Evolutionary conservation across 352 stramenopile species (phyloP).

Genomic region (Globisporangium mamillatum): DNA sequence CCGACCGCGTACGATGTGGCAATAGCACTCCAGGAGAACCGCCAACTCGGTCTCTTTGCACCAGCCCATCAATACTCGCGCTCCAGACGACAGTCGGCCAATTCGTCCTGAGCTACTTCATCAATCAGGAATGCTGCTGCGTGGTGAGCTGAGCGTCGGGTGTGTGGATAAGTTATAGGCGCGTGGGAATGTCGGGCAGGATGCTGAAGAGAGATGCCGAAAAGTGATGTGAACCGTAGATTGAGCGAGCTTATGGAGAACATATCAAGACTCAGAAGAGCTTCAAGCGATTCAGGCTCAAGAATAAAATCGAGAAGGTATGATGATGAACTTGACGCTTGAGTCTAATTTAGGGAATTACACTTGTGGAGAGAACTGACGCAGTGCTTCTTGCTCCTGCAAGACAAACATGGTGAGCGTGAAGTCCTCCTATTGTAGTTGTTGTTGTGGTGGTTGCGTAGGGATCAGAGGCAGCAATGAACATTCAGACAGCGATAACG

Average conservation of each 20-base stretch:
- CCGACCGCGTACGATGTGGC: conserved; percentile 74
- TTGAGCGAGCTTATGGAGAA: background rate
- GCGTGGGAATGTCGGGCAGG: background rate
- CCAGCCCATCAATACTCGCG: conserved; percentile 15
- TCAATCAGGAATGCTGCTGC: background rate
- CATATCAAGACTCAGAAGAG: background rate
- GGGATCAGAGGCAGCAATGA: conserved; percentile 11
- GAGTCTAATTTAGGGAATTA: background rate
- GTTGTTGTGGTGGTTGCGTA: conserved; percentile 4
- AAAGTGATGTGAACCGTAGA: background rate
- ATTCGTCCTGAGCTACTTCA: background rate
- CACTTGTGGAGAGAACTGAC: conserved; percentile 20
- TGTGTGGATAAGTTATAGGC: conserved; percentile 11
- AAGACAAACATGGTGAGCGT: conserved; percentile 55
- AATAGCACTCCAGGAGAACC: conserved; percentile 64
- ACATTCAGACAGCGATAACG: background rate
- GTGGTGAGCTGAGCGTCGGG: background rate
- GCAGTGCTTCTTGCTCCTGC: conserved; percentile 51
- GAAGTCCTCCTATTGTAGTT: conserved; percentile 54
- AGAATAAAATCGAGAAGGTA: background rate
- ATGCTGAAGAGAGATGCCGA: background rate
- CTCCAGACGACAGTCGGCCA: conserved; percentile 1
- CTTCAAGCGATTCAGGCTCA: background rate
- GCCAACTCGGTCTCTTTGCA: conserved; percentile 52
- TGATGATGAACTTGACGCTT: background rate